phyloP scores from a whole-genome alignment of 139 green algal genomes.

The Chlamydomonas incerta region DNA sequence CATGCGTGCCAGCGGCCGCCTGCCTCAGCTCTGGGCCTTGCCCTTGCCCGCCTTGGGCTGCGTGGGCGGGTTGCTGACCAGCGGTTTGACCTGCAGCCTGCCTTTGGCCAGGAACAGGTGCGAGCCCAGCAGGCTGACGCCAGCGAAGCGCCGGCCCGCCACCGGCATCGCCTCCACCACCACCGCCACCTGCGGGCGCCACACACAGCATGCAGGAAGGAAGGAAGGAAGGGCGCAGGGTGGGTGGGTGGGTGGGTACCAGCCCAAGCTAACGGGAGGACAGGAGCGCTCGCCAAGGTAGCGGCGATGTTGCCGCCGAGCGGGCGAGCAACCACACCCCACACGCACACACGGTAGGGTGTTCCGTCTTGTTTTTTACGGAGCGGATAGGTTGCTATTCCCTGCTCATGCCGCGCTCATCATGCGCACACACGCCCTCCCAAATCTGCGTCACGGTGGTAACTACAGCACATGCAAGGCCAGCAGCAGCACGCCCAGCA shows the following conservation, averaged over 20 bases:
- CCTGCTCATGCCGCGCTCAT: too few relatives aligned
- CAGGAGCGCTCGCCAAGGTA: too few relatives aligned
- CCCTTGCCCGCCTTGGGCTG: not conserved
- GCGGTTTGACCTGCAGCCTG: not conserved
- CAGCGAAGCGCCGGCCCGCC: not conserved
- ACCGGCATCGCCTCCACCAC: slow-evolving; percentile 12
- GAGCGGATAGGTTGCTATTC: too few relatives aligned
- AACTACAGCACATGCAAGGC: too few relatives aligned
- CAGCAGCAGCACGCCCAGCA: too few relatives aligned
- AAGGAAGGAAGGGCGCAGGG: not conserved
- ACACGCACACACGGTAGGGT: not conserved
- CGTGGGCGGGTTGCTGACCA: slow-evolving; percentile 1
- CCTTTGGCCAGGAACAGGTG: not conserved
- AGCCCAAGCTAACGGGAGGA: too few relatives aligned
- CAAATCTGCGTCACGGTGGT: too few relatives aligned
- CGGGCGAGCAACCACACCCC: not conserved
- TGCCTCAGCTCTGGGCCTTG: too few relatives aligned
- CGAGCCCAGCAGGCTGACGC: not conserved
- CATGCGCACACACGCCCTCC: too few relatives aligned
- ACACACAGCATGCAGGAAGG: not conserved
- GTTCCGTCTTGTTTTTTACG: too few relatives aligned
- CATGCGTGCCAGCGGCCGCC: too few relatives aligned
- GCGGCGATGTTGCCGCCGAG: too few relatives aligned
- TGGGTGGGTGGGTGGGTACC: not conserved
- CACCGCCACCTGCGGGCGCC: slow-evolving; percentile 18